Base-by-base conservation (phyloP, 2,329 filamentous ascomycete genomes). In the Hypoxylon sp. region DNA sequence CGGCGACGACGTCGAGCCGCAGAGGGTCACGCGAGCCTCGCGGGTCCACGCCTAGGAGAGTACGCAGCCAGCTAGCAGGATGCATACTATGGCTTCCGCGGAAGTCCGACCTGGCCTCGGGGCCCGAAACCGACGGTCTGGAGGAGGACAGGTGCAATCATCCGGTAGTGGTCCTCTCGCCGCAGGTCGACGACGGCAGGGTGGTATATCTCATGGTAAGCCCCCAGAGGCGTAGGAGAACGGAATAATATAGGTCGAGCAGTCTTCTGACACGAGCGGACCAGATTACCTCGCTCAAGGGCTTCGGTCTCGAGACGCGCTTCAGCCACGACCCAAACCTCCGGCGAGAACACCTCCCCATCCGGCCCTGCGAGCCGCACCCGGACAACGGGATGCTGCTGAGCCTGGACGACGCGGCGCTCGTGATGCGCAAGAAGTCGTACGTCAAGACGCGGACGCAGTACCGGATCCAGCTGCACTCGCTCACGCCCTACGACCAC, bases 81-180 rank as follows among this genome's bases (percentile, higher is more conserved):
- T 61, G 55, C 37, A 66, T 67, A 31, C 38, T 56, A 37, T 67
- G 63, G 65, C 43, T 67, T n/a, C 64, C 64, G 6, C 20, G 26
- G 11, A 62, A 55, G 23, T 24, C 40, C 3, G 54, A 55, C 26
- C 2, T 60, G 27, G 29, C 20, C 29, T 48, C 42, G 11, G 49
- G 45, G 15, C 13, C 18, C 31, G 37, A 48, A n/a, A 55, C 57
- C 3, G 48, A 55, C 10, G 24, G 37, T 3, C 27, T 66, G 10
- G 60, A 63, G 3, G 50, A 48, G 18, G 67, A 62, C 3, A 49
- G 53, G 15, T 68, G 63, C 48, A 57, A 68, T 9, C 65, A 69
- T 24, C 67, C 67, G 11, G 62, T 69, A 3, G 64, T 69, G 10
- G 53, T 69, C 2, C 59, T 69, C 11, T 69, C 65, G 5, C 64